These are phyloP conservation scores for Dothideomycetes sp. DNA, from an alignment of 2,329 filamentous ascomycete species.

Conservation along the genomic window DNA sequence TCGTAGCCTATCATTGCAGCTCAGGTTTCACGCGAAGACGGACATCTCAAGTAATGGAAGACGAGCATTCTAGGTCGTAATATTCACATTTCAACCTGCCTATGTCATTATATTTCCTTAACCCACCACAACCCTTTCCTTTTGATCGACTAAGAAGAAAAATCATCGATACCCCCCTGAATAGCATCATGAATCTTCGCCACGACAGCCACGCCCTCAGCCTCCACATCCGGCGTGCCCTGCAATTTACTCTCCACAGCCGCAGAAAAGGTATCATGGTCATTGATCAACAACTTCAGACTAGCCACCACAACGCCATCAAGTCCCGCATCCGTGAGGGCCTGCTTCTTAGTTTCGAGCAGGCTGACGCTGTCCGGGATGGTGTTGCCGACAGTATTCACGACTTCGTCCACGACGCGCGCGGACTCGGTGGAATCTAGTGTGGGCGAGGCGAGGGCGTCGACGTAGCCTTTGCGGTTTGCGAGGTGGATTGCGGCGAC, in stretches of 20 bases:
- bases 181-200: constrained; percentile 11
- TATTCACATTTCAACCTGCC: too few relatives aligned
- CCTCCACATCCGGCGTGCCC: constrained; percentile 4
- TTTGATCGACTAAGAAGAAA: constrained; percentile 7
- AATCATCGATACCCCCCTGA: constrained; percentile 11
- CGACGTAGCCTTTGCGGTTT: constrained; percentile 14
- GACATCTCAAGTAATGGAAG: neutral
- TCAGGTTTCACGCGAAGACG: neutral
- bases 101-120: too few relatives aligned
- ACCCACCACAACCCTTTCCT: neutral
- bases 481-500: constrained; percentile 14
- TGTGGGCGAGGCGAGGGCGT: constrained; percentile 11
- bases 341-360: constrained; percentile 12
- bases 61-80: too few relatives aligned
- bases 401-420: constrained; percentile 12
- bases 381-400: constrained; percentile 12
- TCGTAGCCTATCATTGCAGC: constrained; percentile 1
- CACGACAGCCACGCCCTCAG: constrained; percentile 9
- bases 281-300: constrained; percentile 12
- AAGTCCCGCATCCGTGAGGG: constrained; percentile 11
- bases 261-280: constrained; percentile 11
- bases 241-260: constrained; percentile 7
- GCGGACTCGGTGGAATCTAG: constrained; percentile 12
- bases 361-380: constrained; percentile 13
- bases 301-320: constrained; percentile 11